Conservation (phyloP, 1,139 yeast genomes). For the Sugiyamaella pinicola region DNA sequence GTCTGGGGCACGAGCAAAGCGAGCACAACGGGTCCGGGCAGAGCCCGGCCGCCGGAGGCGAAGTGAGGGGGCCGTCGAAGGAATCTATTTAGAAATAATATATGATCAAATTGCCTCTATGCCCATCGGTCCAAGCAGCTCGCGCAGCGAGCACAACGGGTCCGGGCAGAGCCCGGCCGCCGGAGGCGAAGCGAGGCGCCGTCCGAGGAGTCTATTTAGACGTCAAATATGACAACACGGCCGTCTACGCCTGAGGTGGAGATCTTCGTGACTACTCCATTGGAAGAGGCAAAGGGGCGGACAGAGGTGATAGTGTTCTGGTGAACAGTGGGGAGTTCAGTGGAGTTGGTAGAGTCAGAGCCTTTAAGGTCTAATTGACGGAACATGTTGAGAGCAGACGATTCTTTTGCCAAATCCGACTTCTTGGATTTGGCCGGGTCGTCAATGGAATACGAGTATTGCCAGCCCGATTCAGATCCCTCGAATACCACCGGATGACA, state of each 20-base stretch:
- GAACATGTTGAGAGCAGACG: slow-evolving; percentile 91
- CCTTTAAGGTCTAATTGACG: slow-evolving; percentile 96
- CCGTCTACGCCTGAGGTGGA: slow-evolving; percentile 88
- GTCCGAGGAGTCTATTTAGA: slow-evolving; percentile 21
- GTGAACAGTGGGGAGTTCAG: slow-evolving; percentile 74
- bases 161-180: not conserved
- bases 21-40: too few relatives aligned
- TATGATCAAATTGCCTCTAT: too few relatives aligned
- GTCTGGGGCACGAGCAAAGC: too few relatives aligned
- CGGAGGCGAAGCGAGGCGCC: not conserved
- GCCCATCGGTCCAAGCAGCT: not conserved
- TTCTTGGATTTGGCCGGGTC: slow-evolving; percentile 53
- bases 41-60: too few relatives aligned
- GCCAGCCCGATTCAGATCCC: slow-evolving; percentile 73
- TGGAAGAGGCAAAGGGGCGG: slow-evolving; percentile 49
- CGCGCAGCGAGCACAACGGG: not conserved
- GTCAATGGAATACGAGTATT: slow-evolving; percentile 64
- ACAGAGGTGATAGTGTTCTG: slow-evolving; percentile 85
- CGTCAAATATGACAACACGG: slow-evolving; percentile 66
- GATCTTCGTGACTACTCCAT: slow-evolving; percentile 53
- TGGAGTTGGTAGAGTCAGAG: slow-evolving; percentile 52
- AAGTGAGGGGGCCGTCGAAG: too few relatives aligned
- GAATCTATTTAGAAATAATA: too few relatives aligned
- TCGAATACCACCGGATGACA: slow-evolving; percentile 86
- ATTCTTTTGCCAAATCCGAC: slow-evolving; percentile 61